Percentiles rank a stretch among this genome's conserved stretches.
These are phyloP conservation scores for Phytopythium sindhum DNA, from an alignment of 352 stramenopile genomes.

Conservation along the genomic window DNA sequence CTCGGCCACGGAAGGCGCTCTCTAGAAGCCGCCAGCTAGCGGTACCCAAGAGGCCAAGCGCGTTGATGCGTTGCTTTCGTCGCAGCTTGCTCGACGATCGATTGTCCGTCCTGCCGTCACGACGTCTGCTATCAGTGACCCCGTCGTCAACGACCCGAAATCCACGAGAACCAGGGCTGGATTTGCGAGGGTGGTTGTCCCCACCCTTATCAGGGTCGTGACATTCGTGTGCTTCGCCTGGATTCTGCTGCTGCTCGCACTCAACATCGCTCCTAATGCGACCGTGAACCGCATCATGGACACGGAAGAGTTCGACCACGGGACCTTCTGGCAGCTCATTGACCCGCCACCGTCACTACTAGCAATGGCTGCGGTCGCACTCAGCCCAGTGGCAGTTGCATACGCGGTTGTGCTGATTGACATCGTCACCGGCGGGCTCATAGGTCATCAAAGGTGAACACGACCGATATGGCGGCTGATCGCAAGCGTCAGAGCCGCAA, in stretches of 20 bases:
- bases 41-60: neutral
- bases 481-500: neutral
- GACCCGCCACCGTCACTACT: conserved; percentile 13
- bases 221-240: conserved; percentile 13
- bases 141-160: neutral
- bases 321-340: conserved; percentile 30
- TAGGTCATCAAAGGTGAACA: neutral
- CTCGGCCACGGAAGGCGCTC: neutral
- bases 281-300: conserved; percentile 29
- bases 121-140: neutral
- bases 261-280: conserved; percentile 20
- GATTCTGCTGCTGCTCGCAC: conserved; percentile 19
- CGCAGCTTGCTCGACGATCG: neutral
- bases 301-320: conserved; percentile 23
- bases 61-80: neutral
- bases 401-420: conserved; percentile 15
- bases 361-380: conserved; percentile 8
- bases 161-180: neutral
- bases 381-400: conserved; percentile 13
- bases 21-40: neutral
- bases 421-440: conserved; percentile 2
- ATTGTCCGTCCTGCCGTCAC: neutral
- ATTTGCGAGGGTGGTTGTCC: neutral
- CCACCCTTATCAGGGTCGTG: neutral
- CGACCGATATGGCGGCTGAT: neutral